Percentiles rank a stretch among this genome's conserved stretches.
Conservation (phyloP, 1,284 basidiomycete genomes). For the Microbotryomycetes sp. region DNA sequence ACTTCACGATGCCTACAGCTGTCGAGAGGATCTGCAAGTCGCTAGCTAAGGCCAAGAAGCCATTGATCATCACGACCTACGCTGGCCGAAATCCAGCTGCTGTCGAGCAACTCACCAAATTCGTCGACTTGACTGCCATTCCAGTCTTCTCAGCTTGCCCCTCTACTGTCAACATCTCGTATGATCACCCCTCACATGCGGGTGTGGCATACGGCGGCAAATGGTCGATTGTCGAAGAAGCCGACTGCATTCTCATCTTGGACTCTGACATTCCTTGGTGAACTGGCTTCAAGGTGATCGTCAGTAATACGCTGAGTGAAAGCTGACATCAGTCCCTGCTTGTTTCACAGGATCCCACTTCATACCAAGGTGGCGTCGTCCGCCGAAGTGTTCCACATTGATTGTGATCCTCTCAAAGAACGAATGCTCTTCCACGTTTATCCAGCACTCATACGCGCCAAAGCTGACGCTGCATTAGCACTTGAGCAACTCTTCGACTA, state of each 20-base stretch:
- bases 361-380: constrained; percentile 44
- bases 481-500: constrained; percentile 48
- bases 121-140: constrained; percentile 53
- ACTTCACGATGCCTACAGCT: constrained; percentile 41
- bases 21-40: constrained; percentile 49
- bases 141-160: constrained; percentile 55
- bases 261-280: constrained; percentile 60
- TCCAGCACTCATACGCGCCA: constrained; percentile 45
- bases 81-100: constrained; percentile 55
- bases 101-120: constrained; percentile 48
- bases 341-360: constrained; percentile 45
- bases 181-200: constrained; percentile 53
- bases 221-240: constrained; percentile 50
- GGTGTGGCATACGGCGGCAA: constrained; percentile 50
- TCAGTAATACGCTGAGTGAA: background rate
- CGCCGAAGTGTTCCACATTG: constrained; percentile 56
- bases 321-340: background rate
- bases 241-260: constrained; percentile 58
- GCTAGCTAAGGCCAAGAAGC: constrained; percentile 51
- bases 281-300: background rate
- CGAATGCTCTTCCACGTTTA: constrained; percentile 26
- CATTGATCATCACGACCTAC: constrained; percentile 59
- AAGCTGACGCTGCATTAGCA: constrained; percentile 53
- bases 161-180: constrained; percentile 52
- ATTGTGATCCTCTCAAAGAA: constrained; percentile 57